Conservation (phyloP, 1,284 basidiomycete genomes). For the Blastosporella zonata region DNA sequence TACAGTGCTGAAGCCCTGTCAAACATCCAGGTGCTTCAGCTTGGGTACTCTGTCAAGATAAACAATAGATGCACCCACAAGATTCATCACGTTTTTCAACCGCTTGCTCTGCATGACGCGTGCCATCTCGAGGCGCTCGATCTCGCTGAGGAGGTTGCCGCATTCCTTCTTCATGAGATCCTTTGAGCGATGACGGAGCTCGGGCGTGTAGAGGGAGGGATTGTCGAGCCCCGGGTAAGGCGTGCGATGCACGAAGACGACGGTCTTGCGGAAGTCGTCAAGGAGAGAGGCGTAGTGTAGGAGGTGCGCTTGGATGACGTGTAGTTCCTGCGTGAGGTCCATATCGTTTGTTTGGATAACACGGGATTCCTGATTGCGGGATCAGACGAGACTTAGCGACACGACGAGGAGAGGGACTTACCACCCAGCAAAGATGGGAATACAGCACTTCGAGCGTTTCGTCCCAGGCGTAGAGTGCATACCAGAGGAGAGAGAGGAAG, state of each 20-base stretch:
- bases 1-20: slow-evolving; percentile 47
- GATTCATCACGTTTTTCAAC: slow-evolving; percentile 51
- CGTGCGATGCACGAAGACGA: slow-evolving; percentile 43
- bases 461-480: slow-evolving; percentile 56
- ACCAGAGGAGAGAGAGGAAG: slow-evolving; percentile 50
- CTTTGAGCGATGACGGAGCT: slow-evolving; percentile 16
- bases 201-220: slow-evolving; percentile 15
- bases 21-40: not conserved
- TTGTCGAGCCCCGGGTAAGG: slow-evolving; percentile 40
- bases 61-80: slow-evolving; percentile 32
- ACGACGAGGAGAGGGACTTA: slow-evolving; percentile 15
- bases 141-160: slow-evolving; percentile 40
- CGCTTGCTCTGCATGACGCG: slow-evolving; percentile 44
- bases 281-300: slow-evolving; percentile 50
- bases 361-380: slow-evolving; percentile 36
- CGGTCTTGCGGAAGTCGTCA: slow-evolving; percentile 46
- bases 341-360: slow-evolving; percentile 38
- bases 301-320: slow-evolving; percentile 51
- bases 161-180: slow-evolving; percentile 42
- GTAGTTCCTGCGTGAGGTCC: slow-evolving; percentile 44
- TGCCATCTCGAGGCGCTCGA: slow-evolving; percentile 41
- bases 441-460: slow-evolving; percentile 48
- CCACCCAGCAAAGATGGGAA: slow-evolving; percentile 42
- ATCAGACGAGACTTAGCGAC: not conserved
- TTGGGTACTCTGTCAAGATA: not conserved